A percentile compares a stretch with the other conserved stretches of the same genome.
Conservation (phyloP, 305 asterid species). For the Solanum hybrid region DNA sequence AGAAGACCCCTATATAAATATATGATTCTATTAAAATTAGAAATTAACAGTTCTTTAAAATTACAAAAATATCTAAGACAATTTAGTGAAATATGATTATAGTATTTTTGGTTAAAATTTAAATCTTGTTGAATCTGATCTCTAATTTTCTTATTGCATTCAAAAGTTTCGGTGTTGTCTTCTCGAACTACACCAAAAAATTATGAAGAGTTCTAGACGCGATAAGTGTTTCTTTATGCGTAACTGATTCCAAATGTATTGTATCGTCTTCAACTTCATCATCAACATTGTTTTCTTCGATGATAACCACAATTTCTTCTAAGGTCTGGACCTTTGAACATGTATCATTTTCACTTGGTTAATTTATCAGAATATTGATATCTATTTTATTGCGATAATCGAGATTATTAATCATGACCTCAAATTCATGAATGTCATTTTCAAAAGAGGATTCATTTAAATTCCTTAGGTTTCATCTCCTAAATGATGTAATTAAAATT, state of each 20-base stretch:
- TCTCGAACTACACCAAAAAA: not conserved
- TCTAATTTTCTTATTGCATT: not conserved
- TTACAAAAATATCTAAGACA: not conserved
- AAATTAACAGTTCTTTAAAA: too few species aligned
- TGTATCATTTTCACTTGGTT: not conserved
- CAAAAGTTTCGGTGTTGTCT: not conserved
- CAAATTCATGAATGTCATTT: too few species aligned
- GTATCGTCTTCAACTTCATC: not conserved
- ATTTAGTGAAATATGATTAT: not conserved
- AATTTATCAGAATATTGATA: too few species aligned
- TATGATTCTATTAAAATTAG: too few species aligned
- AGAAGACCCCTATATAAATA: not conserved
- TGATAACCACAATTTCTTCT: not conserved
- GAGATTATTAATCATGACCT: too few species aligned
- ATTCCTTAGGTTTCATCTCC: not conserved
- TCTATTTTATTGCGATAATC: too few species aligned
- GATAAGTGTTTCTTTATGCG: not conserved
- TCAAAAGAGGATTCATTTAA: too few species aligned
- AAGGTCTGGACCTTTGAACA: not conserved
- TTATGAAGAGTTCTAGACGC: not conserved
- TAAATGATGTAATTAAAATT: too few species aligned
- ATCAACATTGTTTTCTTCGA: not conserved
- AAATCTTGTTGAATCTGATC: not conserved
- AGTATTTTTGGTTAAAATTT: not conserved
- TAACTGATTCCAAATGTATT: not conserved